phyloP scores from a whole-genome alignment of 257 asterid genomes.

The Solanum paucissectum region DNA sequence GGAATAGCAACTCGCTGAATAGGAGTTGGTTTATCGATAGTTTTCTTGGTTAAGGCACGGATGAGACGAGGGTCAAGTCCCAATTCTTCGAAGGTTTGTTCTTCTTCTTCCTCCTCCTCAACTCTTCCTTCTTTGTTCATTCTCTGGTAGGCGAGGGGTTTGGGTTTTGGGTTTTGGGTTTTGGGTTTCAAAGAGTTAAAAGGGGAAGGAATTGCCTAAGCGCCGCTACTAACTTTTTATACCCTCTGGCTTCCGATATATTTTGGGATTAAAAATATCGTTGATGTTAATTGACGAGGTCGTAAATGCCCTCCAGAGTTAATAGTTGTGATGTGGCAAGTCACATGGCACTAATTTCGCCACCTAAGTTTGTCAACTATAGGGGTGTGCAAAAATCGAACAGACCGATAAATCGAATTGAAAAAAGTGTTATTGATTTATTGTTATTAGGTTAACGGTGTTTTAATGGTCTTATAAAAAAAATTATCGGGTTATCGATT shows the following conservation, averaged over 20 bases:
- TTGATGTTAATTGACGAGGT: no score
- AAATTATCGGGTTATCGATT: no score
- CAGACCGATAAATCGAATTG: accelerated
- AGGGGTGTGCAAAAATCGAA: not conserved
- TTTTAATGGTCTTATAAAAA: no score
- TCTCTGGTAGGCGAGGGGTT: not conserved
- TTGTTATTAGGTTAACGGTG: not conserved
- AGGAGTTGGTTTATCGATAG: conserved; percentile 77
- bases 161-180: not conserved
- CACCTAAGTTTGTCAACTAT: not conserved
- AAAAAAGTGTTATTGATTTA: no score
- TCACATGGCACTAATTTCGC: accelerated
- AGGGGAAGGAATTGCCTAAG: no score
- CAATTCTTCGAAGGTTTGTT: conserved; percentile 53
- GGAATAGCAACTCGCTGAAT: conserved; percentile 79
- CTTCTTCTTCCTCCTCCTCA: conserved; percentile 20
- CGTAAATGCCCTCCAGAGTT: accelerated
- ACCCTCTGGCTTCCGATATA: no score
- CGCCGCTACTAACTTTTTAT: no score
- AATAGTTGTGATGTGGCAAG: no score
- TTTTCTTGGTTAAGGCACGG: conserved; percentile 61
- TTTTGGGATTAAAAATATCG: no score
- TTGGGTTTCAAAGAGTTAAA: not conserved
- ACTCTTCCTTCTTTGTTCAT: not conserved
- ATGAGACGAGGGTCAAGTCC: conserved; percentile 76